Percentiles rank a stretch among this genome's conserved stretches.
phyloP scores from a whole-genome alignment of 2,329 filamentous ascomycete species.

The Cordyceps pruinosa region DNA sequence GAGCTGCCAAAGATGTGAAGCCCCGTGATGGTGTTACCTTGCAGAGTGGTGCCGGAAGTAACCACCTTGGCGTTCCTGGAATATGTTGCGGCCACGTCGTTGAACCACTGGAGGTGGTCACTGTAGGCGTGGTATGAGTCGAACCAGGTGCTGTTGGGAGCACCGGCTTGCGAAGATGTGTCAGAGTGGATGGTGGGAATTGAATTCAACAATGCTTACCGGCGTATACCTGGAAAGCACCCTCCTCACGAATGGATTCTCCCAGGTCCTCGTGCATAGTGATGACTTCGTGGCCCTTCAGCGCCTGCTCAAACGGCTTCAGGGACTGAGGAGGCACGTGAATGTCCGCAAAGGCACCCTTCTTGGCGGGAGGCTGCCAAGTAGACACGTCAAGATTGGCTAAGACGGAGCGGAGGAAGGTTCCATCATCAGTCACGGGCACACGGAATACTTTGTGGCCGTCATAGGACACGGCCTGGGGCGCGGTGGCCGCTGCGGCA shows the following conservation, averaged over 20 bases:
- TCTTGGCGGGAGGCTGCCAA: slow-evolving; percentile 31
- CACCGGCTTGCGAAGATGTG: slow-evolving; percentile 15
- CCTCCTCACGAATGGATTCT: slow-evolving; percentile 30
- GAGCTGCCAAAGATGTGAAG: slow-evolving; percentile 47
- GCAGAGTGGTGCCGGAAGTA: slow-evolving; percentile 38
- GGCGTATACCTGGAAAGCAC: slow-evolving; percentile 23
- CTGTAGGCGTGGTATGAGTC: slow-evolving; percentile 45
- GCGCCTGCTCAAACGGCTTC: slow-evolving; percentile 26
- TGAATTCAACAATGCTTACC: neutral
- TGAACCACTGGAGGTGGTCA: slow-evolving; percentile 43
- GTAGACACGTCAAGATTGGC: slow-evolving; percentile 28
- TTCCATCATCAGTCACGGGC: slow-evolving; percentile 25
- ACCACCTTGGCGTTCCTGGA: slow-evolving; percentile 42
- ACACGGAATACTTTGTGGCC: slow-evolving; percentile 40
- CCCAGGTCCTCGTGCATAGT: slow-evolving; percentile 36
- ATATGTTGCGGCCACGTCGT: slow-evolving; percentile 36
- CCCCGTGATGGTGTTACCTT: slow-evolving; percentile 53
- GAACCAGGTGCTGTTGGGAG: slow-evolving; percentile 39
- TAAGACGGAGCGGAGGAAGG: slow-evolving; percentile 27
- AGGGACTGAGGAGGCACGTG: slow-evolving; percentile 31
- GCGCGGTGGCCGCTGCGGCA: slow-evolving; percentile 11
- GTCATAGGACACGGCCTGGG: slow-evolving; percentile 29
- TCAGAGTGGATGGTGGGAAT: neutral
- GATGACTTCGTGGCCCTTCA: slow-evolving; percentile 24
- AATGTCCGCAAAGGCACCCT: slow-evolving; percentile 32